Percentiles rank a stretch among this genome's conserved stretches.
These are phyloP conservation scores for Basidioascus undulatus DNA, from an alignment of 768 basidiomycete species.

Conservation along the genomic window DNA sequence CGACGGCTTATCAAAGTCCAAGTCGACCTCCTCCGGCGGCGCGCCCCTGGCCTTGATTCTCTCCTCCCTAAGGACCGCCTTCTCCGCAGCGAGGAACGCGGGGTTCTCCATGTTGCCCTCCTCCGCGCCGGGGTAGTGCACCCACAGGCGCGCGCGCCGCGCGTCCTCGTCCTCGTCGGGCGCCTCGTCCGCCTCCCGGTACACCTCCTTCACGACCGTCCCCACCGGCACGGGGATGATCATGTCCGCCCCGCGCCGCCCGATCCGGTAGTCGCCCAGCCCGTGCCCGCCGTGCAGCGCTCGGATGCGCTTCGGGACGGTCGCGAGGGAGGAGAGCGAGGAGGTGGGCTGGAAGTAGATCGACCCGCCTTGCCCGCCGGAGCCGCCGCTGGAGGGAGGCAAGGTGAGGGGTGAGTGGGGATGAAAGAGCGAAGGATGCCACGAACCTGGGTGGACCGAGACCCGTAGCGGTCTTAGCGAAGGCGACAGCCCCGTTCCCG, in stretches of 20 bases:
- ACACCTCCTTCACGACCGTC: conserved; percentile 60
- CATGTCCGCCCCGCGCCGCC: conserved; percentile 42
- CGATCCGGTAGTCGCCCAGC: conserved; percentile 68
- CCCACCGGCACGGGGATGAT: conserved; percentile 68
- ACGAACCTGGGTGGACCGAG: conserved; percentile 24
- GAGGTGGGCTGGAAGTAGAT: conserved; percentile 63
- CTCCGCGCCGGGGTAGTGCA: conserved; percentile 48
- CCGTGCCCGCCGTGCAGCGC: conserved; percentile 47
- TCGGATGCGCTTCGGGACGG: conserved; percentile 40
- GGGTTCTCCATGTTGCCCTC: conserved; percentile 39
- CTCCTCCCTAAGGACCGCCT: conserved; percentile 33
- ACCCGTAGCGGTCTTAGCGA: conserved; percentile 64
- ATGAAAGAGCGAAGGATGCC: not conserved
- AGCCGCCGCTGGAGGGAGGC: conserved; percentile 81
- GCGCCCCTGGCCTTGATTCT: conserved; percentile 29
- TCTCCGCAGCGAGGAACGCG: conserved; percentile 48
- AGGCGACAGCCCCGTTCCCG: conserved; percentile 76
- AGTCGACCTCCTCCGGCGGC: conserved; percentile 17
- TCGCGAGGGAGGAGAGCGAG: conserved; percentile 49
- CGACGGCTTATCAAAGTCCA: conserved; percentile 8
- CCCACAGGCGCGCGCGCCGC: conserved; percentile 25
- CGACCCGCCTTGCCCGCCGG: conserved; percentile 69
- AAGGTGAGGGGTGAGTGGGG: not conserved
- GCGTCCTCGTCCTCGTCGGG: not conserved
- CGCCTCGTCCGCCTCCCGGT: conserved; percentile 19